Percentiles rank a stretch among this genome's conserved stretches.
phyloP scores from a whole-genome alignment of 495 filamentous ascomycete species.

The Staphylotrichum longicolle region DNA sequence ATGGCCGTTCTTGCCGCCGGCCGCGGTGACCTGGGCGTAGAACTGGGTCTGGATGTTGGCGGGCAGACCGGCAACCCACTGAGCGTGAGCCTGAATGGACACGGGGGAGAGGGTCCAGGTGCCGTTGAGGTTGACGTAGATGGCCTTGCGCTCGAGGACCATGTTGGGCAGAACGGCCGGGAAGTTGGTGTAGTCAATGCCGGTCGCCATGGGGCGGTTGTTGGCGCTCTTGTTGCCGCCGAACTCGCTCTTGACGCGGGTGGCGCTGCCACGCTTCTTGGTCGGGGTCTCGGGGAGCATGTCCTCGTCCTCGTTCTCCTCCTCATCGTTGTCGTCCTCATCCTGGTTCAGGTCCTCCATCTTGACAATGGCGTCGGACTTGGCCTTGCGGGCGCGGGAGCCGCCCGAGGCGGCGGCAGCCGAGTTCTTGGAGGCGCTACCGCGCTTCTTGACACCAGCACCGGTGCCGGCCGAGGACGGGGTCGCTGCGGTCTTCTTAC shows the following conservation, averaged over 20 bases:
- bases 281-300: not conserved
- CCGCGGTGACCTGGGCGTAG: not conserved
- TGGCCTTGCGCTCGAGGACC: conserved; percentile 36
- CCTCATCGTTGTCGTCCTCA: not conserved
- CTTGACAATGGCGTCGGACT: conserved; percentile 1
- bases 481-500: not conserved
- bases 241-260: not conserved
- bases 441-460: conserved; percentile 15
- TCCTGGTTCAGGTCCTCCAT: not conserved
- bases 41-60: conserved; percentile 4
- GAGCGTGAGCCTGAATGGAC: conserved; percentile 22
- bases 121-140: conserved; percentile 44
- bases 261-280: not conserved
- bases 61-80: conserved; percentile 11
- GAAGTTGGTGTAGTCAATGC: conserved; percentile 40
- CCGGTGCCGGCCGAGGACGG: conserved; percentile 8
- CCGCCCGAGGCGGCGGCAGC: not conserved
- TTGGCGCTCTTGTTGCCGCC: conserved; percentile 26
- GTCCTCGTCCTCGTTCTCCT: not conserved
- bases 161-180: conserved; percentile 40
- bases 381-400: conserved; percentile 13
- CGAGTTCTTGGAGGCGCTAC: conserved; percentile 2
- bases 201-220: conserved; percentile 35
- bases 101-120: conserved; percentile 42
- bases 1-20: not conserved